Percentiles rank a stretch among this genome's conserved stretches.
These are phyloP conservation scores for Zelopaecilomyces penicillatus DNA, from an alignment of 2,329 filamentous ascomycete species.

Conservation along the genomic window DNA sequence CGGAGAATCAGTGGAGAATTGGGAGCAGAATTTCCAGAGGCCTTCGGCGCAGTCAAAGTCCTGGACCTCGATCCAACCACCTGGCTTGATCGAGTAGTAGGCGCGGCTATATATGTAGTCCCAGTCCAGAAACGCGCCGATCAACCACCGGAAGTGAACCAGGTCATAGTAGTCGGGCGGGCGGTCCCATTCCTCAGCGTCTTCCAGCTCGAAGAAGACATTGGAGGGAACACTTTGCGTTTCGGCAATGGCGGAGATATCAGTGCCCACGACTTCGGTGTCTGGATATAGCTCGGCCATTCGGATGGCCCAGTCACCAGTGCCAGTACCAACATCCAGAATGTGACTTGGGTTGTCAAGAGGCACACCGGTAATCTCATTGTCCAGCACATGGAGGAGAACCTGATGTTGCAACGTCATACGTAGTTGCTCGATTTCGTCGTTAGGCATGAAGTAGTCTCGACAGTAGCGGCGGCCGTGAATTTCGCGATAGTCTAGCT, in stretches of 20 bases:
- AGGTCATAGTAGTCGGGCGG: conserved; percentile 44
- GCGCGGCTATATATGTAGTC: conserved; percentile 43
- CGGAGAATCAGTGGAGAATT: conserved; percentile 37
- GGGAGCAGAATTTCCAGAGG: conserved; percentile 20
- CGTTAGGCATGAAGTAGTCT: conserved; percentile 58
- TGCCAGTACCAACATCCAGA: conserved; percentile 52
- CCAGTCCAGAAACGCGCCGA: conserved; percentile 50
- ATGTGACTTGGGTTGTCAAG: conserved; percentile 33
- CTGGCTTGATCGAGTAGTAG: conserved; percentile 45
- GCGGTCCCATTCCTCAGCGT: conserved; percentile 52
- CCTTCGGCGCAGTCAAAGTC: conserved; percentile 43
- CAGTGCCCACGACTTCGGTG: conserved; percentile 50
- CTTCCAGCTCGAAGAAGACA: conserved; percentile 51
- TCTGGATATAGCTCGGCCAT: conserved; percentile 46
- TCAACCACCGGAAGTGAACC: conserved; percentile 48
- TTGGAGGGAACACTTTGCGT: conserved; percentile 49
- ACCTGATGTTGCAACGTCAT: conserved; percentile 55
- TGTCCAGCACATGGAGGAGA: conserved; percentile 44
- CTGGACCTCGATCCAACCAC: conserved; percentile 48
- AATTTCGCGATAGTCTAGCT: conserved; percentile 50
- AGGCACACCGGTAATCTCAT: conserved; percentile 35
- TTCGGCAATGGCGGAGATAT: conserved; percentile 49
- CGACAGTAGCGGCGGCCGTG: conserved; percentile 56
- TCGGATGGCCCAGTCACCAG: conserved; percentile 42
- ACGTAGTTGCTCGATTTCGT: conserved; percentile 56